Base-by-base conservation (phyloP, 1,284 basidiomycete genomes). In the Heterobasidion parviporum region DNA sequence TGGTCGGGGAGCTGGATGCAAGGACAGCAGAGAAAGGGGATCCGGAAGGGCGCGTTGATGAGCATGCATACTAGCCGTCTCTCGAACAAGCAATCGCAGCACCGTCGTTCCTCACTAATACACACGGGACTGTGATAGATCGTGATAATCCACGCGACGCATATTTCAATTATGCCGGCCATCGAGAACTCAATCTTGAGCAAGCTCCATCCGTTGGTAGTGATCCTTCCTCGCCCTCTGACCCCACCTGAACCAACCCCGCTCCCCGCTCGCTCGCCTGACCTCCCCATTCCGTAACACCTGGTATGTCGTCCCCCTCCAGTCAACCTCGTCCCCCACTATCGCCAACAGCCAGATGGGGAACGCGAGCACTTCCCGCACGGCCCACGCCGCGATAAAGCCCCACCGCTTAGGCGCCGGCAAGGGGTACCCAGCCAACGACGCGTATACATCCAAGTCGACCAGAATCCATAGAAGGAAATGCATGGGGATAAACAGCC, bases 301-400 rank as follows among this genome's bases (percentile, higher is more conserved):
- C 56, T 75, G 72, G 65, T 92, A 92, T 59, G 64, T 74, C 64
- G 69, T 76, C 2, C 92, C 93, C 65, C 94, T 79, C 94, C 94
- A 98, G 1, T 78, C 74, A 26, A 98, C 90, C 54, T 83, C 80
- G 65, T 82, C 80, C 18, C 94, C 93, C 50, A 85, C 69, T 57
- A 97, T 82, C 5, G 90, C 94, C 57, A 86, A 74, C 3, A 86
- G 53, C 82, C 87, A 98, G 58, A 97, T 91, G 0, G 94, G 94
- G 14, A 97, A 72, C 1, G 94, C 85, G 55, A 94, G 68, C 16
- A 83, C 41, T 69, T 98, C 94, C 52, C 94, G 78, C 8, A 79
- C 72, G 12, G 74, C 67, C 92, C 93, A 98, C 6, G 92, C 90
- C 18, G 73, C 63, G 47, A 92, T 64, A 67, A 96, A 97, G 50